These are phyloP conservation scores for Dichotomocladium elegans DNA, from an alignment of 371 early-diverging fungal species.

Conservation along the genomic window DNA sequence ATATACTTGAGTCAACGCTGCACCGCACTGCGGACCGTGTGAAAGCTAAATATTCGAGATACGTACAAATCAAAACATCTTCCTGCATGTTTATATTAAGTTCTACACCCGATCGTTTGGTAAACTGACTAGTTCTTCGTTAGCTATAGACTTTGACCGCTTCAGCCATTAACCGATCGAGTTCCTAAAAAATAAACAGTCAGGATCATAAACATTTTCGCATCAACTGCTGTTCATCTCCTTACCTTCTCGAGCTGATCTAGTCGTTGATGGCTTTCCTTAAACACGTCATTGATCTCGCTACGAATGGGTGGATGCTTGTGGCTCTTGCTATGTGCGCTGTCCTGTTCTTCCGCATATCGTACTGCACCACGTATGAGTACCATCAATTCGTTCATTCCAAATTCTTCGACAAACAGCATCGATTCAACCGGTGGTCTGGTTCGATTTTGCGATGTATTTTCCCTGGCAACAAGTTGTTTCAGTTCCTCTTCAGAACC, in stretches of 20 bases:
- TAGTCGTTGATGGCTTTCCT: constrained; percentile 29
- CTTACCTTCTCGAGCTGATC: constrained; percentile 48
- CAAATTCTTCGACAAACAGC: constrained; percentile 45
- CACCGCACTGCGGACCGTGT: too few relatives aligned
- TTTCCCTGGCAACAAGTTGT: neutral
- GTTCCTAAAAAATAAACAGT: neutral
- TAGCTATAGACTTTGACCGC: constrained; percentile 2
- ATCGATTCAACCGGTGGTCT: constrained; percentile 25
- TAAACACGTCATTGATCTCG: constrained; percentile 35
- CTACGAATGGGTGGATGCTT: constrained; percentile 18
- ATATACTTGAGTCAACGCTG: too few relatives aligned
- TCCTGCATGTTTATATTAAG: neutral
- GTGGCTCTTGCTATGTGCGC: neutral
- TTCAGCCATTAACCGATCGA: constrained; percentile 5
- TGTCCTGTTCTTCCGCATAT: constrained; percentile 18
- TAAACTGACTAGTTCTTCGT: too few relatives aligned
- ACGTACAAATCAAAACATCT: too few relatives aligned
- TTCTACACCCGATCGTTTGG: neutral
- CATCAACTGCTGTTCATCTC: neutral
- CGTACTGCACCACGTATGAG: constrained; percentile 41
- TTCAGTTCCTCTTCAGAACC: neutral
- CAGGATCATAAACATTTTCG: neutral
- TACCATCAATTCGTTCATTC: constrained; percentile 49
- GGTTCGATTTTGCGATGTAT: neutral
- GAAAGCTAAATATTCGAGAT: too few relatives aligned